Evolutionary conservation across 139 green algal genomes (phyloP).

Genomic region (Deuterostichococcus epilithicus): DNA sequence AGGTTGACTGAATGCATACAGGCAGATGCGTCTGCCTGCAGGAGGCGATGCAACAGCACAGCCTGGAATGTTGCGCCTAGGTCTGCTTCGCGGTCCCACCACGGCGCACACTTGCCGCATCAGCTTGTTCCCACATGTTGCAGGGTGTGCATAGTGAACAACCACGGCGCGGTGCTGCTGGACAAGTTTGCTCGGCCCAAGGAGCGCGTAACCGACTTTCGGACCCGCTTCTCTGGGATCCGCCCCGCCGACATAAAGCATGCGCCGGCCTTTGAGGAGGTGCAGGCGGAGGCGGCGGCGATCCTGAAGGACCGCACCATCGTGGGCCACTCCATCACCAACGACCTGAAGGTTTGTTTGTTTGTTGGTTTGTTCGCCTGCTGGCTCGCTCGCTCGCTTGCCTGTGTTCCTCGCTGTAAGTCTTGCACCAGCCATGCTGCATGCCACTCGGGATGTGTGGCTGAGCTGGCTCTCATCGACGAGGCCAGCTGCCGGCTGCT

Average conservation of each 20-base stretch:
- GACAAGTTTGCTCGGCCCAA: conserved; percentile 67
- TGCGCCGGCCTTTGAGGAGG: conserved; percentile 44
- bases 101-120: background rate
- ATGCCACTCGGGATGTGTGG: too few species aligned
- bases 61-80: too few species aligned
- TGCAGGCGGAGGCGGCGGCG: conserved; percentile 48
- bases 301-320: conserved; percentile 68
- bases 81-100: too few species aligned
- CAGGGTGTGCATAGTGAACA: conserved; percentile 72
- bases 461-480: too few species aligned
- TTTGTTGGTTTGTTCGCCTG: too few species aligned
- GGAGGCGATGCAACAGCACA: too few species aligned
- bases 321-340: conserved; percentile 81
- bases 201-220: conserved; percentile 81
- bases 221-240: conserved; percentile 56
- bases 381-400: too few species aligned
- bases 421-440: too few species aligned
- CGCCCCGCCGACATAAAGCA: conserved; percentile 32
- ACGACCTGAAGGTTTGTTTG: conserved; percentile 86
- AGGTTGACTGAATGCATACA: too few species aligned
- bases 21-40: too few species aligned
- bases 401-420: too few species aligned
- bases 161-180: conserved; percentile 68
- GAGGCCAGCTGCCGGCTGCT: too few species aligned
- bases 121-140: background rate